These are phyloP conservation scores for Salix exigua DNA, from an alignment of 345 rosid species.

Conservation along the genomic window DNA sequence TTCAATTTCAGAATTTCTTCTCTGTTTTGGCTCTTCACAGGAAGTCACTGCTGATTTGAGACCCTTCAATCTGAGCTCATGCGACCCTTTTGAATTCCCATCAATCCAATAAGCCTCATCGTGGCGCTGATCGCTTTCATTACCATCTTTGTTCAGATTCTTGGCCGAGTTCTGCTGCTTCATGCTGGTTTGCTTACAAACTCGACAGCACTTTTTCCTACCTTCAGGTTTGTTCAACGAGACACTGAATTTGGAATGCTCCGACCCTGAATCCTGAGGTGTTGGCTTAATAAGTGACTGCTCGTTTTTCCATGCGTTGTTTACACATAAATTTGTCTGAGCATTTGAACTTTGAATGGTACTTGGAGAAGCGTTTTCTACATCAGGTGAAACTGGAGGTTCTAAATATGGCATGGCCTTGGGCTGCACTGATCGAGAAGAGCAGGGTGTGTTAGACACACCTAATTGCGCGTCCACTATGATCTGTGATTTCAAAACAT, in stretches of 20 bases:
- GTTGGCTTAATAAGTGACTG: background rate
- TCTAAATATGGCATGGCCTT: no score
- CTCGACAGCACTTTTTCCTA: slow-evolving; percentile 3
- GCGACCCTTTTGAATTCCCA: background rate
- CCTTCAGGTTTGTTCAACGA: background rate
- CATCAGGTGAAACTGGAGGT: background rate
- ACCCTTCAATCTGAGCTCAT: background rate
- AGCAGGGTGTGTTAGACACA: slow-evolving; percentile 2
- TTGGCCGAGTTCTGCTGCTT: background rate
- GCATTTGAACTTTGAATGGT: background rate
- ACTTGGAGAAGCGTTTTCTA: background rate
- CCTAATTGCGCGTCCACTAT: slow-evolving; percentile 32
- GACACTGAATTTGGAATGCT: background rate
- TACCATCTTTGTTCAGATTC: background rate
- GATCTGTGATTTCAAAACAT: slow-evolving; percentile 22
- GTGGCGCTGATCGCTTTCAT: background rate
- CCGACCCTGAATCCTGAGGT: background rate
- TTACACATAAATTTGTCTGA: background rate
- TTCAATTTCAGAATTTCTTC: background rate
- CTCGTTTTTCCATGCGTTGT: background rate
- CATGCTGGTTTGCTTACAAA: background rate
- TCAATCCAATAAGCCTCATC: background rate
- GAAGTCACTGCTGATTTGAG: background rate
- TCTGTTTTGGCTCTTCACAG: background rate
- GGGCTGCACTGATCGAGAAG: slow-evolving; percentile 3